phyloP scores from a whole-genome alignment of 805 yeast species.

The Spencermartinsiella europaea region DNA sequence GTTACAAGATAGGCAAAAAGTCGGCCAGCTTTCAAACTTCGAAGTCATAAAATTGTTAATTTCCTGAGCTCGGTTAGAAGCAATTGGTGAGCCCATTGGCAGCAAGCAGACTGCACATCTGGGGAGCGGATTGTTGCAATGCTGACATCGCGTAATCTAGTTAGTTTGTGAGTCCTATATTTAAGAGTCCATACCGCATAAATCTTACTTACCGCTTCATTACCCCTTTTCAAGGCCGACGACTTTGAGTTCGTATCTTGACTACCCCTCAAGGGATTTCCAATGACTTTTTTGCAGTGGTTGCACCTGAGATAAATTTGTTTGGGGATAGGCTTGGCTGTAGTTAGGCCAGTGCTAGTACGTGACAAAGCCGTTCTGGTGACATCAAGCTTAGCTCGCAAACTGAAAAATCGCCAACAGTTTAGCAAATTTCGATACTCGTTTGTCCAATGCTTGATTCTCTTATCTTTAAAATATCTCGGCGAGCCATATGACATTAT shows the following conservation, averaged over 20 bases:
- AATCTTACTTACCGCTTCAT: constrained; percentile 3
- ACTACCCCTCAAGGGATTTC: not conserved
- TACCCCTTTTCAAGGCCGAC: not conserved
- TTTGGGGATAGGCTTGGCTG: constrained; percentile 51
- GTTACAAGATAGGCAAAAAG: constrained; percentile 83
- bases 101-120: constrained; percentile 85
- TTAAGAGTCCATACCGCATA: too few relatives aligned
- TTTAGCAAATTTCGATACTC: constrained; percentile 60
- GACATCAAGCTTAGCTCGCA: constrained; percentile 82
- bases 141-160: constrained; percentile 50
- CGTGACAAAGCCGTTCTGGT: constrained; percentile 60
- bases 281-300: constrained; percentile 59
- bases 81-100: constrained; percentile 54
- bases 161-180: too few relatives aligned
- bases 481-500: constrained; percentile 81
- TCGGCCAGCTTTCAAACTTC: constrained; percentile 74
- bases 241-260: constrained; percentile 1
- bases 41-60: constrained; percentile 31
- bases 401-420: constrained; percentile 74
- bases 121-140: constrained; percentile 84
- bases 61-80: constrained; percentile 8
- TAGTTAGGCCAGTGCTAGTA: constrained; percentile 43
- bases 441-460: constrained; percentile 76
- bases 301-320: constrained; percentile 80
- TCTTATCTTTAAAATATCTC: constrained; percentile 63